Evolutionary conservation across 2,329 filamentous ascomycete genomes (phyloP).

Genomic region (Westerdykella ornata): DNA sequence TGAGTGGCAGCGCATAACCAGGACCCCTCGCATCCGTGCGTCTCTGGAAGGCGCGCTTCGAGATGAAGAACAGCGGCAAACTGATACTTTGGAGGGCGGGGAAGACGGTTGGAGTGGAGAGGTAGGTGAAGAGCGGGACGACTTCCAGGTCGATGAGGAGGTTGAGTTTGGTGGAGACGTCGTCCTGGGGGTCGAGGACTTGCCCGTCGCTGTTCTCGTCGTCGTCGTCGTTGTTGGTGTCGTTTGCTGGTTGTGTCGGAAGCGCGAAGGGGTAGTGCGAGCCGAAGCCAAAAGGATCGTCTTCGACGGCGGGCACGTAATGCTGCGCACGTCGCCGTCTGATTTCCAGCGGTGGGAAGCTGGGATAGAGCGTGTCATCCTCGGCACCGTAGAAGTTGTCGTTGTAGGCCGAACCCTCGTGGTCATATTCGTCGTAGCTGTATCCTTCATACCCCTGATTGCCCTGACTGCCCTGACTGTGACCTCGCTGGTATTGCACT

Average conservation of each 20-base stretch:
- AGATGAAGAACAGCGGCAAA: slow-evolving; percentile 31
- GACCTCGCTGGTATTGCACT: neutral
- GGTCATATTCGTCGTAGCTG: slow-evolving; percentile 31
- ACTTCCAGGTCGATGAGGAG: slow-evolving; percentile 30
- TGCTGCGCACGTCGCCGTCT: neutral
- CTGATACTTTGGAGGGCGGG: slow-evolving; percentile 22
- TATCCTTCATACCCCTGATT: slow-evolving; percentile 13
- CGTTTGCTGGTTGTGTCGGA: slow-evolving; percentile 6
- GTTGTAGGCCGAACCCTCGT: slow-evolving; percentile 30
- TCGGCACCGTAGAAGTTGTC: slow-evolving; percentile 30
- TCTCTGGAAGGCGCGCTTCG: slow-evolving; percentile 16
- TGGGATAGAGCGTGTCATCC: slow-evolving; percentile 23
- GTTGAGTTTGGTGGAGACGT: slow-evolving; percentile 24
- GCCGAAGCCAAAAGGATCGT: slow-evolving; percentile 27
- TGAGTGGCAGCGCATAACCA: slow-evolving; percentile 22
- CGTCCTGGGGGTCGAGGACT: slow-evolving; percentile 7
- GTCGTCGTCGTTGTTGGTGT: slow-evolving; percentile 1
- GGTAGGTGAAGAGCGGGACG: slow-evolving; percentile 28
- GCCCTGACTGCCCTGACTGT: too few species aligned
- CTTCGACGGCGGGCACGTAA: slow-evolving; percentile 5
- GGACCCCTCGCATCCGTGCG: slow-evolving; percentile 18
- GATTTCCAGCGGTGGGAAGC: slow-evolving; percentile 11
- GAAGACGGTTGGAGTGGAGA: slow-evolving; percentile 20
- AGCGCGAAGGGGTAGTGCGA: slow-evolving; percentile 29
- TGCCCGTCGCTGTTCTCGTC: slow-evolving; percentile 8